Percentiles rank a stretch among this genome's conserved stretches.
These are phyloP conservation scores for Lippia alba DNA, from an alignment of 305 asterid species.

Conservation along the genomic window DNA sequence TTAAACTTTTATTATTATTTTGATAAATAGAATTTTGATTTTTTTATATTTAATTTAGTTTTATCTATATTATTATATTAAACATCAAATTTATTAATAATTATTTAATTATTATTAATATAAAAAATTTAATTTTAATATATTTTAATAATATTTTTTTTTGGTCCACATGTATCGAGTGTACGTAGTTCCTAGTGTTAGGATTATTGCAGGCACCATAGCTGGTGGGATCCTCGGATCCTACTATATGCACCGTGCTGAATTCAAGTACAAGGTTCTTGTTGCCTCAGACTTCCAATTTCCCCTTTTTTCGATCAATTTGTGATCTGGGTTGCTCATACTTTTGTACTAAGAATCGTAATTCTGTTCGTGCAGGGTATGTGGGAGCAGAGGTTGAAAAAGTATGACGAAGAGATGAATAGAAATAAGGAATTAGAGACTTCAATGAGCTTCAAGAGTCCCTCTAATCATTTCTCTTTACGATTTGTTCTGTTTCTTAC, in stretches of 20 bases:
- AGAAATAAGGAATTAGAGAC: constrained; percentile 47
- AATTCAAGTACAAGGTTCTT: constrained; percentile 69
- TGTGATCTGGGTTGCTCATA: not conserved
- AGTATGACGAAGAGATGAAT: constrained; percentile 76
- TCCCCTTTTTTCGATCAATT: not conserved
- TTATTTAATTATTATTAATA: too few relatives aligned
- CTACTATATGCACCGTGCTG: constrained; percentile 81
- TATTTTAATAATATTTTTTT: too few relatives aligned
- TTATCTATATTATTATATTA: too few relatives aligned
- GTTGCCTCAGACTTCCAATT: not conserved
- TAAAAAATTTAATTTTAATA: too few relatives aligned
- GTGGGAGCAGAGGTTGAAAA: constrained; percentile 83
- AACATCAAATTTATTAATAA: too few relatives aligned
- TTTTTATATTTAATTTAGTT: too few relatives aligned
- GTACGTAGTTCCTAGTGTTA: too few relatives aligned
- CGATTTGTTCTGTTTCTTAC: not conserved
- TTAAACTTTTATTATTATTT: too few relatives aligned
- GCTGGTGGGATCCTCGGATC: constrained; percentile 74
- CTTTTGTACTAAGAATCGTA: not conserved
- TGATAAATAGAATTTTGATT: too few relatives aligned
- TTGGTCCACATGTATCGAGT: too few relatives aligned
- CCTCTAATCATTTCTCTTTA: constrained; percentile 25
- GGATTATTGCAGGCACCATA: constrained; percentile 74
- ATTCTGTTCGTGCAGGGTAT: constrained; percentile 54
- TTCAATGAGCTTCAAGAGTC: constrained; percentile 54